Conservation (phyloP, 345 rosid genomes). For the Mangifera indica region DNA sequence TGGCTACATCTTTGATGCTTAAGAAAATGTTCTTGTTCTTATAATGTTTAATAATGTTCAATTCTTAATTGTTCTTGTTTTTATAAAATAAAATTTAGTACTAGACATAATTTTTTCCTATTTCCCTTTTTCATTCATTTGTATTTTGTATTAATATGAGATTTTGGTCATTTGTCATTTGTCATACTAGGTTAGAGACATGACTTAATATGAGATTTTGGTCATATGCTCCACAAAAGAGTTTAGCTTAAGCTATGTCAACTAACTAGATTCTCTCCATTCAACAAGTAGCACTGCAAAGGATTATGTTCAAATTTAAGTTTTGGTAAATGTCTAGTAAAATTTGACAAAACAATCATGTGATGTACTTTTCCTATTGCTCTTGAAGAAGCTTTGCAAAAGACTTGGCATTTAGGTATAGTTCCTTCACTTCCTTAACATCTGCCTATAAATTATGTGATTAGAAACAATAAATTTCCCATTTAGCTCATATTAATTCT, state of each 20-base stretch:
- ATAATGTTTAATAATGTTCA: no score
- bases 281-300: background rate
- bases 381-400: slow-evolving; percentile 90
- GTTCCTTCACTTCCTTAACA: slow-evolving; percentile 71
- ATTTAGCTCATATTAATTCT: no score
- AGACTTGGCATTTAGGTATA: slow-evolving; percentile 90
- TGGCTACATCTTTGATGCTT: no score
- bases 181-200: no score
- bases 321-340: background rate
- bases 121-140: no score
- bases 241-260: background rate
- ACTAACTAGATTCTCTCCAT: background rate
- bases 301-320: background rate
- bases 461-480: background rate
- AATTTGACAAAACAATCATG: slow-evolving; percentile 35
- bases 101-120: no score
- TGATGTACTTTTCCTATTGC: slow-evolving; percentile 84
- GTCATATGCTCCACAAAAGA: background rate
- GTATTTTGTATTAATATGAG: no score
- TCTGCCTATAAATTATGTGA: slow-evolving; percentile 55
- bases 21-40: no score
- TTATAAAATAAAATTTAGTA: no score
- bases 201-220: no score
- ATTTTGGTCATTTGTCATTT: no score
- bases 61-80: no score